Percentiles rank a stretch among this genome's conserved stretches.
Evolutionary conservation across 805 yeast genomes (phyloP).

Genomic region (Scheffersomyces coipomensis): DNA sequence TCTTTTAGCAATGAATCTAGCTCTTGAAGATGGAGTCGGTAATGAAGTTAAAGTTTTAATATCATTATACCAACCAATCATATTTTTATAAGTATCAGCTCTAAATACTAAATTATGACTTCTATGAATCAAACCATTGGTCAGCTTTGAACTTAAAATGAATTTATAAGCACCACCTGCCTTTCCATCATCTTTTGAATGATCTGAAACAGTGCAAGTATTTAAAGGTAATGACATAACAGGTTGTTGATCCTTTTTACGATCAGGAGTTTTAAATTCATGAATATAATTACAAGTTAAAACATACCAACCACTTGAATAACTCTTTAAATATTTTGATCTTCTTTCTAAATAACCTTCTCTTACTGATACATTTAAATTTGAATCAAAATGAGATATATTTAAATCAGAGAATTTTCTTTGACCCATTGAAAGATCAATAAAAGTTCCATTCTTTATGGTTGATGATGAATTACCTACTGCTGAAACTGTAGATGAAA

Average conservation of each 20-base stretch:
- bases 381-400: slow-evolving; percentile 69
- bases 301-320: slow-evolving; percentile 87
- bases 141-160: slow-evolving; percentile 68
- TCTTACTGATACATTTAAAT: slow-evolving; percentile 60
- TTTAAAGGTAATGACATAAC: slow-evolving; percentile 78
- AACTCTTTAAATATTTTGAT: slow-evolving; percentile 89
- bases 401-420: slow-evolving; percentile 47
- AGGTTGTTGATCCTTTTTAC: slow-evolving; percentile 78
- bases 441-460: slow-evolving; percentile 34
- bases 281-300: slow-evolving; percentile 85
- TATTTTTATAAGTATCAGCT: slow-evolving; percentile 74
- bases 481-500: slow-evolving; percentile 21
- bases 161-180: slow-evolving; percentile 66
- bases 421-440: slow-evolving; percentile 38
- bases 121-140: slow-evolving; percentile 69
- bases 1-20: slow-evolving; percentile 35
- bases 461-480: slow-evolving; percentile 23
- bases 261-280: slow-evolving; percentile 82
- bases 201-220: slow-evolving; percentile 80
- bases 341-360: slow-evolving; percentile 85
- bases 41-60: slow-evolving; percentile 65
- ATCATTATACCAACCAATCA: slow-evolving; percentile 85
- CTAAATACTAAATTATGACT: slow-evolving; percentile 96
- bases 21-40: slow-evolving; percentile 58
- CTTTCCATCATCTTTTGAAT: slow-evolving; percentile 67